Conservation (phyloP, 441 rosid species). For the Erodium moschatum region DNA sequence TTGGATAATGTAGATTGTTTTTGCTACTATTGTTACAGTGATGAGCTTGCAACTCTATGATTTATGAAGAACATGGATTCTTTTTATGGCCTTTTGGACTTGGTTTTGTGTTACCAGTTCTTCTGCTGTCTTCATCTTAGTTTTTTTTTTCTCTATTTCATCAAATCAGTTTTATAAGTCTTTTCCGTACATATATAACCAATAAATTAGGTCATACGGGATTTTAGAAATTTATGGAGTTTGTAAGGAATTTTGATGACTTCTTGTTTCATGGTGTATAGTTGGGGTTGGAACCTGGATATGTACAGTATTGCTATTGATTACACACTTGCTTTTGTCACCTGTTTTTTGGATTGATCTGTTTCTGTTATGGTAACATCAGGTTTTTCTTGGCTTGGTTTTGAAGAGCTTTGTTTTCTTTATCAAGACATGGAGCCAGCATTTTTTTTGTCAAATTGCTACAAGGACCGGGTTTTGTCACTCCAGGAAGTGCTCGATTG, state of each 20-base stretch:
- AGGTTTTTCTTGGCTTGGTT: conserved; percentile 52
- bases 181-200: neutral
- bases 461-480: conserved; percentile 51
- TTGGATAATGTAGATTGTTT: neutral
- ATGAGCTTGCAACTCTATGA: neutral
- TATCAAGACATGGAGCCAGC: conserved; percentile 62
- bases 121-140: neutral
- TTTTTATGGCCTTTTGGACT: neutral
- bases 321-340: neutral
- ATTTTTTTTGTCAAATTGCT: conserved; percentile 55
- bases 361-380: conserved; percentile 14
- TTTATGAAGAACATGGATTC: neutral
- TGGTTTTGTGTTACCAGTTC: neutral
- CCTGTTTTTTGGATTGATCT: conserved; percentile 3
- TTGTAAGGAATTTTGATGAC: neutral
- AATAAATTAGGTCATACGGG: neutral
- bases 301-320: neutral
- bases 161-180: too few species aligned
- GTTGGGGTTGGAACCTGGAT: neutral
- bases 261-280: neutral
- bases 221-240: neutral
- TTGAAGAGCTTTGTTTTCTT: conserved; percentile 30
- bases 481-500: conserved; percentile 84
- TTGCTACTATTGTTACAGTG: neutral
- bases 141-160: too few species aligned